Evolutionary conservation across 2,329 filamentous ascomycete genomes (phyloP).

Genomic region (Monosporascus ibericus): DNA sequence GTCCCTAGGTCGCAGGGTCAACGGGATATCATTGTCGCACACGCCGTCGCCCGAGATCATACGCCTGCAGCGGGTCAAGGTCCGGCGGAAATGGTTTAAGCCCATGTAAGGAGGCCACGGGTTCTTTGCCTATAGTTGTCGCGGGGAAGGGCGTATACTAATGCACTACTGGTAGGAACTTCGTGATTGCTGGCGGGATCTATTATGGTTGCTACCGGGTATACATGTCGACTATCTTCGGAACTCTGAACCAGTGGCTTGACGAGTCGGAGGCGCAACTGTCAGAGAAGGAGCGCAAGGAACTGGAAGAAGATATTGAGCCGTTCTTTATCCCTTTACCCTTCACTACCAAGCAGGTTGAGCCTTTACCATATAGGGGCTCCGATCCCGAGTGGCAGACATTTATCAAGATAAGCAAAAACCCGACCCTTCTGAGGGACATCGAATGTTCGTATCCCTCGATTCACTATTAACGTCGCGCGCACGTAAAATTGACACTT

Average conservation of each 20-base stretch:
- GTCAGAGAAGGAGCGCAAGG: slow-evolving; percentile 37
- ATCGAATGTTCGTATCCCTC: slow-evolving; percentile 38
- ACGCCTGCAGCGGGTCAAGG: slow-evolving; percentile 22
- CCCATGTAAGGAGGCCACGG: slow-evolving; percentile 12
- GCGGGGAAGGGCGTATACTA: background rate
- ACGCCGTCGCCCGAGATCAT: slow-evolving; percentile 13
- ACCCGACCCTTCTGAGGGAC: slow-evolving; percentile 38
- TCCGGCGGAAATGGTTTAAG: slow-evolving; percentile 19
- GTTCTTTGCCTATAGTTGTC: background rate
- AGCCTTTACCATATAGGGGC: slow-evolving; percentile 45
- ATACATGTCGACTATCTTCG: slow-evolving; percentile 40
- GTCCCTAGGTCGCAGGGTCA: slow-evolving; percentile 11
- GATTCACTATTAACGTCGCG: slow-evolving; percentile 5
- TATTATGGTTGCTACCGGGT: slow-evolving; percentile 33
- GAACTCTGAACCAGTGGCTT: slow-evolving; percentile 36
- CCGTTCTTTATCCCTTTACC: slow-evolving; percentile 56
- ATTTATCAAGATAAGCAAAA: slow-evolving; percentile 53
- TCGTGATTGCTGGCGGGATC: slow-evolving; percentile 26
- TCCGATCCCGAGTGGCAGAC: slow-evolving; percentile 58
- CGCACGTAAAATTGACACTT: slow-evolving; percentile 16
- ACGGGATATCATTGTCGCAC: slow-evolving; percentile 1
- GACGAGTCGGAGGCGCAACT: slow-evolving; percentile 37
- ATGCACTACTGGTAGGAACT: slow-evolving; percentile 8
- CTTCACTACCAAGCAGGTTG: slow-evolving; percentile 45
- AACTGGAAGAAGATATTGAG: slow-evolving; percentile 34